phyloP scores from a whole-genome alignment of 2,329 filamentous ascomycete genomes.

The Monilinia laxa region DNA sequence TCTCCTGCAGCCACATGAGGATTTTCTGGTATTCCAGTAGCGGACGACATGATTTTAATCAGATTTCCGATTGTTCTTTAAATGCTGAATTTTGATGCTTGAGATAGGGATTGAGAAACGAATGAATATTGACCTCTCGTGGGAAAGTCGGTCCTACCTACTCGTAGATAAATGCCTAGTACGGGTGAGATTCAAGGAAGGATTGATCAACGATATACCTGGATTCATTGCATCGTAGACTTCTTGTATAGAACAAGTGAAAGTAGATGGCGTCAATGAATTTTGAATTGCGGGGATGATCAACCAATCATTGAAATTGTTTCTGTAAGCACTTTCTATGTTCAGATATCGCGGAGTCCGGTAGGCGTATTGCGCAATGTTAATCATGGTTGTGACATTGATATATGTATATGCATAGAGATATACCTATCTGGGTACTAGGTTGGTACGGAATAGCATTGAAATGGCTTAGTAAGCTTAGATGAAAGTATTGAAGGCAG shows the following conservation, averaged over 20 bases:
- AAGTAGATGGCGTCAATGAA: conserved; percentile 18
- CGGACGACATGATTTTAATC: conserved; percentile 58
- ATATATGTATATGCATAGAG: no score
- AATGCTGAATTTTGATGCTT: not conserved
- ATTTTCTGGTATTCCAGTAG: conserved; percentile 58
- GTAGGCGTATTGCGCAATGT: not conserved
- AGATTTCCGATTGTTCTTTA: not conserved
- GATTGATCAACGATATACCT: not conserved
- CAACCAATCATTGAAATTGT: conserved; percentile 20
- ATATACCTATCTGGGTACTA: no score
- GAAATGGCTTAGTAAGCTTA: no score
- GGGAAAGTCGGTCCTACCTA: not conserved
- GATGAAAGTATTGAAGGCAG: no score
- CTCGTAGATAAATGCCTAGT: not conserved
- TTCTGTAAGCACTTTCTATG: conserved; percentile 20
- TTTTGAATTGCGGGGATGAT: conserved; percentile 17
- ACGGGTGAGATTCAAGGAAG: not conserved
- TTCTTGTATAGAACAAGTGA: not conserved
- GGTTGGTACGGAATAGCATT: no score
- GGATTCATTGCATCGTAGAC: not conserved
- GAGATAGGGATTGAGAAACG: not conserved
- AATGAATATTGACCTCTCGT: not conserved
- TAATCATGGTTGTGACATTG: not conserved
- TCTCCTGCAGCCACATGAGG: conserved; percentile 46
- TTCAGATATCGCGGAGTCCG: not conserved